Base-by-base conservation (phyloP, 2,329 filamentous ascomycete genomes). In the Aureobasidium lini region DNA sequence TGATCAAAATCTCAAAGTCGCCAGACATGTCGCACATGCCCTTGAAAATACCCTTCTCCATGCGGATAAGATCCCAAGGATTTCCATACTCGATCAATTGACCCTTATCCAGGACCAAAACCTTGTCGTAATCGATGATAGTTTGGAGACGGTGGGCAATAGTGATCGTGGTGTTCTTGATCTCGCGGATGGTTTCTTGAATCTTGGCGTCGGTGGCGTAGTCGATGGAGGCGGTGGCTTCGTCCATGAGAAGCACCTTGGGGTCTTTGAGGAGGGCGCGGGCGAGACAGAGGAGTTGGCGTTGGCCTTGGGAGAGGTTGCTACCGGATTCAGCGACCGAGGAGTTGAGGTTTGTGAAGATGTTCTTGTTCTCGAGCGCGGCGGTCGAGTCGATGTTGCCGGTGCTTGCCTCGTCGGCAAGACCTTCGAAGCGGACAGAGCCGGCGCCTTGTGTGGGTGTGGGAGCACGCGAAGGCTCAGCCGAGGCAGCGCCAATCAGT, bases 81-180 rank as follows among this genome's bases (percentile, higher is more conserved):
- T 95, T 88, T n/a, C 86, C 94, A 70, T 84, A 99, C 75, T 99
- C 93, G 5, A 94, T 82, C 18, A 97, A 87, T 61, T 83, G 76
- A 9, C 94, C 94, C 71, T 92, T 90, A 69, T 99, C 94, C 4
- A 99, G 79, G 11, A 99, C 92, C 15, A 99, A 78, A 13, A 99
- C 93, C 77, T 95, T 96, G 76, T 99, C 94, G 69, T 97, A 99
- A 71, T 99, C 94, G 31, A 94, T 92, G 72, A 99, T 97, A 0
- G 94, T 99, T 71, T 96, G 91, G 64, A 99, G 79, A 16, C 94
- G 85, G 74, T 99, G 94, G 0, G 94, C 94, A 68, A 99, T 97
- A 0, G 94, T 97, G 70, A 97, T 89, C 62, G 95, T 96, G 0
- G 94, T 99, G 72, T 91, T 81, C 64, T 86, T 88, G 66, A 97